These are phyloP conservation scores for Pythium vanterpoolii DNA, from an alignment of 352 stramenopile genomes.

Conservation along the genomic window DNA sequence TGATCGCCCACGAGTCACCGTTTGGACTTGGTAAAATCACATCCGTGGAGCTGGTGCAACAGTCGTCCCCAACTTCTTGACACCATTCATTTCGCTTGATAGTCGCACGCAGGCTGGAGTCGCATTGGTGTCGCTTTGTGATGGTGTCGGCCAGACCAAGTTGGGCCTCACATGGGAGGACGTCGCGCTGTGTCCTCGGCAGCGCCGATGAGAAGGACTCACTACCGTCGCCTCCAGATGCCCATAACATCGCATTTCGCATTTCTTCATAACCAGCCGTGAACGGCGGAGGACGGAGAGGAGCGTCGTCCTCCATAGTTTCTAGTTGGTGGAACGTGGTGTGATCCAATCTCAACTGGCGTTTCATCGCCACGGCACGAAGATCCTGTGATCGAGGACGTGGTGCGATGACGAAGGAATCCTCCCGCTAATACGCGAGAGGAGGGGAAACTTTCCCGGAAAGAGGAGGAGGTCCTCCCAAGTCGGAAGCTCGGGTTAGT, in stretches of 20 bases:
- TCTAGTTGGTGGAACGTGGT: neutral
- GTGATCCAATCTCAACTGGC: no score
- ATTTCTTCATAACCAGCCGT: neutral
- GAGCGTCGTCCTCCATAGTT: neutral
- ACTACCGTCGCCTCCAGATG: neutral
- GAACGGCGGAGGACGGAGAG: neutral
- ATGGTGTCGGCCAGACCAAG: slow-evolving; percentile 2
- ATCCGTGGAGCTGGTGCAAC: neutral
- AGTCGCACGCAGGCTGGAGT: neutral
- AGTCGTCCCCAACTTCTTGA: neutral
- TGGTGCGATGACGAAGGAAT: no score
- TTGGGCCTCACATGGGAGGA: neutral
- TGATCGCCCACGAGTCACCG: no score
- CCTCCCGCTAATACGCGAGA: no score
- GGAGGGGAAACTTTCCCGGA: neutral
- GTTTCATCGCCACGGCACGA: no score
- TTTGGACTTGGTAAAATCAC: no score
- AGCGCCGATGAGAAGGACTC: neutral
- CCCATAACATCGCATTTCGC: neutral
- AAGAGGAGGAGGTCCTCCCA: neutral
- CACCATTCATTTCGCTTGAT: neutral
- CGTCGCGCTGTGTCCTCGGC: neutral
- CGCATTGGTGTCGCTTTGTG: neutral
- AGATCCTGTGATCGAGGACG: no score
- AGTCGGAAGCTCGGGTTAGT: no score